phyloP scores from a whole-genome alignment of 441 rosid genomes.

The Manihot esculenta region DNA sequence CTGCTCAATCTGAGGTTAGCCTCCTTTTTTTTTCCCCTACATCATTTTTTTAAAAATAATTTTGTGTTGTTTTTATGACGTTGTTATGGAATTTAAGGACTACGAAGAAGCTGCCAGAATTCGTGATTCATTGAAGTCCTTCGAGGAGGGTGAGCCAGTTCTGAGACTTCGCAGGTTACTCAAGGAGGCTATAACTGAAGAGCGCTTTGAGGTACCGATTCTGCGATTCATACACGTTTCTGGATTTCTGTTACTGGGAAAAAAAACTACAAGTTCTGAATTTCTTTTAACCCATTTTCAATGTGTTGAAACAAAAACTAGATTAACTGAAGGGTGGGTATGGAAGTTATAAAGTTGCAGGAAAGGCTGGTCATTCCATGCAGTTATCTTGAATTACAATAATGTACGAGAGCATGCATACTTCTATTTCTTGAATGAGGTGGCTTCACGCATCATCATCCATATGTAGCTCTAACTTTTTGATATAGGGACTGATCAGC shows the following conservation, averaged over 20 bases:
- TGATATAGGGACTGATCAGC: neutral
- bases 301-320: no score
- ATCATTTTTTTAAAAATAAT: neutral
- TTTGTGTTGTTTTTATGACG: neutral
- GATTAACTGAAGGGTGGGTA: neutral
- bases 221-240: neutral
- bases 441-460: neutral
- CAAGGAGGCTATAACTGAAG: conserved; percentile 49
- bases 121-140: conserved; percentile 54
- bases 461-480: neutral
- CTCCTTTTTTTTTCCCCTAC: neutral
- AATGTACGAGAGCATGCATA: neutral
- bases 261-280: no score
- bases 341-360: neutral
- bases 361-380: neutral
- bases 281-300: neutral
- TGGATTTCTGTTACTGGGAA: no score
- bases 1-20: conserved; percentile 65
- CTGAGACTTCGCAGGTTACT: conserved; percentile 50
- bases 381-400: neutral
- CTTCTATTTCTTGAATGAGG: neutral
- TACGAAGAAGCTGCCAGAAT: conserved; percentile 74
- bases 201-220: conserved; percentile 58
- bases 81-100: conserved; percentile 30
- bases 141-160: conserved; percentile 72